Evolutionary conservation across 148 eudicot genomes (phyloP).

Genomic region (Chenopodium berlandieri): DNA sequence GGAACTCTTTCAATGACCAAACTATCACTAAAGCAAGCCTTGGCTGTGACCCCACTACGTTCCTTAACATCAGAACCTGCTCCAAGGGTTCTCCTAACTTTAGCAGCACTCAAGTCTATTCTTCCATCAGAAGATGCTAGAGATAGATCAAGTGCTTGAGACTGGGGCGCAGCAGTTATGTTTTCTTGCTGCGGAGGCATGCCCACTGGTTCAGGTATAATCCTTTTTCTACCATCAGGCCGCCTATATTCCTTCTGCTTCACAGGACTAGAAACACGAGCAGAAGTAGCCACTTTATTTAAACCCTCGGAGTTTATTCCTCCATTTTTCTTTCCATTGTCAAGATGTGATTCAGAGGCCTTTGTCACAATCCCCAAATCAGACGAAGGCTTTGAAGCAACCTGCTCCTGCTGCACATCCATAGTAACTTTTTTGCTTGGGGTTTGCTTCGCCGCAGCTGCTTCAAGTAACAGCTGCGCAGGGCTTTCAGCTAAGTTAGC

Average conservation of each 20-base stretch:
- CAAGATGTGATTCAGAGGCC: conserved; percentile 42
- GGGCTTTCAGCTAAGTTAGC: conserved; percentile 92
- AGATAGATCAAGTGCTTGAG: conserved; percentile 45
- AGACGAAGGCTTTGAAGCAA: conserved; percentile 45
- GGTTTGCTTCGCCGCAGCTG: conserved; percentile 73
- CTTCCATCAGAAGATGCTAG: conserved; percentile 37
- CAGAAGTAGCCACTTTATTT: conserved; percentile 48
- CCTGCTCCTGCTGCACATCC: conserved; percentile 42
- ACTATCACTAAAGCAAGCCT: conserved; percentile 73
- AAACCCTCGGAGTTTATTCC: conserved; percentile 36
- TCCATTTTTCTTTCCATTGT: conserved; percentile 54
- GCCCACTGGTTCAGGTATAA: conserved; percentile 96
- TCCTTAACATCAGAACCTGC: conserved; percentile 53
- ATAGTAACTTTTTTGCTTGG: conserved; percentile 45
- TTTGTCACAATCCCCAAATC: conserved; percentile 41
- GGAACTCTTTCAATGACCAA: conserved; percentile 89
- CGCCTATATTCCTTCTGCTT: conserved; percentile 97
- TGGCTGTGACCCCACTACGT: conserved; percentile 68
- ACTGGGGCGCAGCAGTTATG: conserved; percentile 33
- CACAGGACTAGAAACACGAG: conserved; percentile 71
- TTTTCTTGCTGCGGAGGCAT: conserved; percentile 58
- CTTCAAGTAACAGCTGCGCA: conserved; percentile 90
- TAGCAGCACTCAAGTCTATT: conserved; percentile 39
- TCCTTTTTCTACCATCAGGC: conserved; percentile 95
- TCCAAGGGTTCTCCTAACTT: conserved; percentile 46